A percentile compares a stretch with the other conserved stretches of the same genome.
These are phyloP conservation scores for Phaeolepiota aurea DNA, from an alignment of 768 basidiomycete genomes.

Conservation along the genomic window DNA sequence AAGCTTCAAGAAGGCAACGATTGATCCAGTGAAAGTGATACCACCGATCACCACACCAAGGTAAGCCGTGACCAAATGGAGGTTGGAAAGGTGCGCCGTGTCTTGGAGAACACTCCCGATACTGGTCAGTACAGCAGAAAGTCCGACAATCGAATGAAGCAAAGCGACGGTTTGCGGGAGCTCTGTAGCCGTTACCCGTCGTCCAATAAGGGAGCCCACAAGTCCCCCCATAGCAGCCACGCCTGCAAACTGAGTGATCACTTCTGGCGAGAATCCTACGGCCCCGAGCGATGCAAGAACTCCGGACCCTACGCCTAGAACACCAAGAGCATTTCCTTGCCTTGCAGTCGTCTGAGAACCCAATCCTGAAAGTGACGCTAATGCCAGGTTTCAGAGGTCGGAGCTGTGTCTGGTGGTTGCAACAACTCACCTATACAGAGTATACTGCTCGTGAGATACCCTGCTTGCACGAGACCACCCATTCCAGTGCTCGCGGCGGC, in stretches of 20 bases:
- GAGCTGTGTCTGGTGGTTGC: neutral
- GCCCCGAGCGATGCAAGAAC: constrained; percentile 75
- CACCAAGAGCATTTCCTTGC: constrained; percentile 83
- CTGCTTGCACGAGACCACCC: constrained; percentile 82
- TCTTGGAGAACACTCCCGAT: constrained; percentile 76
- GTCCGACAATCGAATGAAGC: constrained; percentile 82
- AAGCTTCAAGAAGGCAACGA: constrained; percentile 84
- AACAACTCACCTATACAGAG: constrained; percentile 62
- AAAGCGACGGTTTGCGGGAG: constrained; percentile 75
- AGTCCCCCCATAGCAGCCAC: constrained; percentile 69
- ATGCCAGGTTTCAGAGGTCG: neutral
- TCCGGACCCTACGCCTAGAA: constrained; percentile 77
- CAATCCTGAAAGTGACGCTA: constrained; percentile 77
- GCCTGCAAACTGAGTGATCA: constrained; percentile 71
- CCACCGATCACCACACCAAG: constrained; percentile 81
- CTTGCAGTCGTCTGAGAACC: constrained; percentile 76
- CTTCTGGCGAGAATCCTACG: constrained; percentile 71
- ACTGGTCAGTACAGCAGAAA: constrained; percentile 83
- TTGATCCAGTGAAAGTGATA: constrained; percentile 83
- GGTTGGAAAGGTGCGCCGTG: constrained; percentile 53
- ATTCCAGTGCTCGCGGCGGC: constrained; percentile 78
- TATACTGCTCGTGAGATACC: constrained; percentile 79
- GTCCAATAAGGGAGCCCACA: constrained; percentile 65
- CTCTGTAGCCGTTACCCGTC: constrained; percentile 82
- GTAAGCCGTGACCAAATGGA: constrained; percentile 82